These are phyloP conservation scores for Taxillus chinensis DNA, from an alignment of 164 flowering plant genomes.

Conservation along the genomic window DNA sequence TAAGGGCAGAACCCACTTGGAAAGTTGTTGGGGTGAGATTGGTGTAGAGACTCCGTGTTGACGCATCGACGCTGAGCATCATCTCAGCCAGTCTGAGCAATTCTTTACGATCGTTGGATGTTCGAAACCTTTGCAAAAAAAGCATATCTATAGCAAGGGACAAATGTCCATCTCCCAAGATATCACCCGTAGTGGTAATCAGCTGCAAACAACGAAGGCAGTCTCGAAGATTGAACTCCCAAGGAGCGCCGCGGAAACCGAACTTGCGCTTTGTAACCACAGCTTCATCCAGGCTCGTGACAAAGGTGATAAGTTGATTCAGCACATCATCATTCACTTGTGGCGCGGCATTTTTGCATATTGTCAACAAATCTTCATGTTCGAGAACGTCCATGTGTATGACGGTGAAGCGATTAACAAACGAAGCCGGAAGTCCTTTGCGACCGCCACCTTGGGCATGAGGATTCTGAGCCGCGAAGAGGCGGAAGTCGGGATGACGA, in stretches of 20 bases:
- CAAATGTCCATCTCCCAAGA: conserved; percentile 32
- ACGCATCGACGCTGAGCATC: too few relatives aligned
- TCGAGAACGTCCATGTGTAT: too few relatives aligned
- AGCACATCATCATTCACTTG: too few relatives aligned
- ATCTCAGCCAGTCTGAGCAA: too few relatives aligned
- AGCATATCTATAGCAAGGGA: conserved; percentile 58
- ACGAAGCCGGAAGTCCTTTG: conserved; percentile 93
- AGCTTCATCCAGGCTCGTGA: too few relatives aligned
- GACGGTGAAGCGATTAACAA: conserved; percentile 96
- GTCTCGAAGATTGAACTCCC: conserved; percentile 99
- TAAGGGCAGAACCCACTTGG: conserved; percentile 52
- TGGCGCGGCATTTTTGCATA: too few relatives aligned
- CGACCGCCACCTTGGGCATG: conserved; percentile 93
- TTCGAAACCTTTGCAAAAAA: conserved; percentile 89
- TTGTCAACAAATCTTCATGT: too few relatives aligned
- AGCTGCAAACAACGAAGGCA: conserved; percentile 82
- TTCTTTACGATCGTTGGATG: conserved; percentile 57
- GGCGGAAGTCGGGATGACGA: conserved; percentile 79
- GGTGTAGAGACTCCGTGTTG: too few relatives aligned
- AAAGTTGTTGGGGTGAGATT: too few relatives aligned
- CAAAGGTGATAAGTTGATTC: too few relatives aligned
- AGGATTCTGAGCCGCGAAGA: conserved; percentile 98
- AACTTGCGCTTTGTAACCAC: conserved; percentile 79
- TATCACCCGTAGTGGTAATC: conserved; percentile 39
- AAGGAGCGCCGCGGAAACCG: conserved; percentile 83